These are phyloP conservation scores for Rosa persica DNA, from an alignment of 306 rosid species.

Conservation along the genomic window DNA sequence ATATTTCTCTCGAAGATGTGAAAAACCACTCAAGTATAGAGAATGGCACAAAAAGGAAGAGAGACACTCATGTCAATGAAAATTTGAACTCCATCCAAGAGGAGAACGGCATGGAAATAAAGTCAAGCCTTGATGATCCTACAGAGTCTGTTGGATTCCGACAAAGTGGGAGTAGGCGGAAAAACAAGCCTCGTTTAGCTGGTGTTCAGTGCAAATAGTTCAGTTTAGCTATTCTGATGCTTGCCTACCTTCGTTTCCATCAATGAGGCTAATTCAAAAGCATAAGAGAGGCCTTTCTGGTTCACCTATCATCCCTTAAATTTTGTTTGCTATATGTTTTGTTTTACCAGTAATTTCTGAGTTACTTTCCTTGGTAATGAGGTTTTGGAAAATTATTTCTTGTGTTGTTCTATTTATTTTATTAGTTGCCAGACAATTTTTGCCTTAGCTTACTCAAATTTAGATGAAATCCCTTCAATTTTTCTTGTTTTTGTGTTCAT, in stretches of 20 bases:
- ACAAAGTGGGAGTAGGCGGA: slow-evolving; percentile 79
- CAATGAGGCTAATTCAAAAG: neutral
- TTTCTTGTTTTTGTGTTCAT: neutral
- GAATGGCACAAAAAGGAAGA: slow-evolving; percentile 60
- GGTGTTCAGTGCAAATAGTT: slow-evolving; percentile 77
- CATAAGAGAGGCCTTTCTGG: slow-evolving; percentile 2
- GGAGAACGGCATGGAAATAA: slow-evolving; percentile 42
- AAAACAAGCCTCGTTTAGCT: slow-evolving; percentile 82
- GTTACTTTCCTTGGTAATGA: slow-evolving; percentile 19
- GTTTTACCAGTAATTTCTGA: neutral
- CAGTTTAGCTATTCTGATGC: slow-evolving; percentile 7
- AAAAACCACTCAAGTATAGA: slow-evolving; percentile 41
- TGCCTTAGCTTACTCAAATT: neutral
- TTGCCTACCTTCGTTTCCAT: slow-evolving; percentile 14
- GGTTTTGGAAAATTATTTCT: neutral
- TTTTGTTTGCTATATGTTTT: slow-evolving; percentile 4
- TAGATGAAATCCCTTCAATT: neutral
- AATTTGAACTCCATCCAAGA: slow-evolving; percentile 46
- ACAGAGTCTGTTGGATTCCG: slow-evolving; percentile 69
- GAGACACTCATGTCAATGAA: slow-evolving; percentile 48
- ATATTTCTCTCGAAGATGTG: slow-evolving; percentile 38
- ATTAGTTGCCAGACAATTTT: slow-evolving; percentile 2
- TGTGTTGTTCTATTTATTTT: neutral
- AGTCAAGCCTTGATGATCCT: slow-evolving; percentile 42
- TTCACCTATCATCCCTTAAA: slow-evolving; percentile 15